Percentiles rank a stretch among this genome's conserved stretches.
Conservation (phyloP, 1,284 basidiomycete genomes). For the Gomphus bonarii region DNA sequence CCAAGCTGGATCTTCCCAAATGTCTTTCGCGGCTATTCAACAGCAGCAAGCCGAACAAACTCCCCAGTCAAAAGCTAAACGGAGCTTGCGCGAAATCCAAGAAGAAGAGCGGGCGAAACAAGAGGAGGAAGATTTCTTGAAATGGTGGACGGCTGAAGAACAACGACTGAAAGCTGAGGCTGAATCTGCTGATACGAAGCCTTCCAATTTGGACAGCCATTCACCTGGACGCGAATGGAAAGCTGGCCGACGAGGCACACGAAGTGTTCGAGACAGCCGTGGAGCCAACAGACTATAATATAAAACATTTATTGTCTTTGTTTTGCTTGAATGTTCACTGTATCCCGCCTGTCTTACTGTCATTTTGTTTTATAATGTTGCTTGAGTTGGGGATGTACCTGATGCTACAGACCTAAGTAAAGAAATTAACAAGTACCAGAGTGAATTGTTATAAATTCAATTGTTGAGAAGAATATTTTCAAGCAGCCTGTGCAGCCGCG, state of each 20-base stretch:
- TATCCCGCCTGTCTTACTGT: neutral
- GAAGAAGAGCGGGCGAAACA: conserved; percentile 63
- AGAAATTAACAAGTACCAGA: conserved; percentile 16
- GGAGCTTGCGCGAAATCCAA: conserved; percentile 74
- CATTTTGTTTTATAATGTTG: neutral
- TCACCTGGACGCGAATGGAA: neutral
- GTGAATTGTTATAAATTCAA: neutral
- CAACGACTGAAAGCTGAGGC: conserved; percentile 43
- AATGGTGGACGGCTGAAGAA: conserved; percentile 82
- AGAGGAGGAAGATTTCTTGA: conserved; percentile 68
- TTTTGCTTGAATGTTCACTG: neutral
- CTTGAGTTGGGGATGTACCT: conserved; percentile 11
- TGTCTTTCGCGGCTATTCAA: conserved; percentile 80
- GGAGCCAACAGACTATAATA: neutral
- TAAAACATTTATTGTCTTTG: neutral
- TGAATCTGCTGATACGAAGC: neutral
- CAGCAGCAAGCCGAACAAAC: conserved; percentile 50
- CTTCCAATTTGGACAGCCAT: neutral
- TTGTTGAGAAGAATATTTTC: neutral
- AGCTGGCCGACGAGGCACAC: neutral
- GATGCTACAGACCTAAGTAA: conserved; percentile 14
- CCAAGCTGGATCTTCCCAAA: too few relatives aligned
- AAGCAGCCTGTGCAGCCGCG: neutral
- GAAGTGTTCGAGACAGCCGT: neutral
- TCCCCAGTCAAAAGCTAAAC: conserved; percentile 36